Base-by-base conservation (phyloP, 768 basidiomycete species). In the Filobasidium floriforme region DNA sequence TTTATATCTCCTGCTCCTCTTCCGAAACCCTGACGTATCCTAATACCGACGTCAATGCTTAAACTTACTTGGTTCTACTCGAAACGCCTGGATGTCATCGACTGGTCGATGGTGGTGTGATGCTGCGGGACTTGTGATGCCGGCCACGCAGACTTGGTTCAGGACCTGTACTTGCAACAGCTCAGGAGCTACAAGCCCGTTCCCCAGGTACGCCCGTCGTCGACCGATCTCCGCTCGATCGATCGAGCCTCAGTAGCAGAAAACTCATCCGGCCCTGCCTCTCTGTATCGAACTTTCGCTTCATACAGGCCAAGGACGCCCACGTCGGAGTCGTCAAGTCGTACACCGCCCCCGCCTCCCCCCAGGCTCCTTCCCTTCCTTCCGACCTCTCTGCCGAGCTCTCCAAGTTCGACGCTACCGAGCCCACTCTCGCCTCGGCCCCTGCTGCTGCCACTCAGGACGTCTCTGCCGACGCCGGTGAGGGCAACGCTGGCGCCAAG, bases 111-210 rank as follows among this genome's bases (percentile, higher is more conserved):
- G n/a, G n/a, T n/a, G n/a, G n/a, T n/a, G n/a, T n/a, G n/a, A n/a
- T n/a, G n/a, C n/a, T n/a, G n/a, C n/a, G n/a, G n/a, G 32, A 9
- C 32, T 37, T 37, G 32, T 37, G 32, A 37, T 37, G 32, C 9
- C 9, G 32, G 32, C 4, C 32, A 44, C 32, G 15, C 60, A 96
- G 93, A 96, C 82, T 82, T 93, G 76, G 83, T 97, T 62, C 89
- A 93, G 84, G 92, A 96, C 70, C 78, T 96, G 64, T 98, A 97
- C 81, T 73, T 98, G 72, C 86, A 84, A 75, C 89, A 94, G 82
- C 83, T 98, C 73, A 93, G 89, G 81, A 79, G 84, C 5, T 98
- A 93, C 85, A 94, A 90, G 82, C 83, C 89, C 46, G 81, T 86
- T 41, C 81, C 85, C 6, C 79, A 76, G 55, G 92, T 92, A 73